Percentiles rank a stretch among this genome's conserved stretches.
Conservation (phyloP, 371 early-diverging fungal species). For the Blakeslea trispora region DNA sequence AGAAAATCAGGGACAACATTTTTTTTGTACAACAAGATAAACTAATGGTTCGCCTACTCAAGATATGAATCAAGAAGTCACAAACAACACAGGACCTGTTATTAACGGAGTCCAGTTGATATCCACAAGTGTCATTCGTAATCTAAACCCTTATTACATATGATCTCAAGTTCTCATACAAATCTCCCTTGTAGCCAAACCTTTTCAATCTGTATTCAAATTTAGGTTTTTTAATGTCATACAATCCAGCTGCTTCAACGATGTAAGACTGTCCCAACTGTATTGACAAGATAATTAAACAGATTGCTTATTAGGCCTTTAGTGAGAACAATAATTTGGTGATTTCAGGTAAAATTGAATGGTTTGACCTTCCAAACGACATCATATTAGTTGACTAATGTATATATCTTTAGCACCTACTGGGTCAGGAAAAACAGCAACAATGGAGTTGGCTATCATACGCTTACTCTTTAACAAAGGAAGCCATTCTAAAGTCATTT, state of each 20-base stretch:
- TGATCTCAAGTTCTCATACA: too few relatives aligned
- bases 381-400: too few relatives aligned
- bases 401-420: slow-evolving; percentile 68
- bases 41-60: too few relatives aligned
- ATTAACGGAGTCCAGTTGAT: background rate
- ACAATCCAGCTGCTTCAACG: slow-evolving; percentile 64
- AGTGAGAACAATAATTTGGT: slow-evolving; percentile 59
- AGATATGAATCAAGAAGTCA: too few relatives aligned
- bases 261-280: slow-evolving; percentile 31
- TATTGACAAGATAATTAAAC: background rate
- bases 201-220: slow-evolving; percentile 38
- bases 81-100: background rate
- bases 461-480: slow-evolving; percentile 38
- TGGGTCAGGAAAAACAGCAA: slow-evolving; percentile 83
- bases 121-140: background rate
- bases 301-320: slow-evolving; percentile 25
- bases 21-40: too few relatives aligned
- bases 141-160: too few relatives aligned
- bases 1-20: too few relatives aligned
- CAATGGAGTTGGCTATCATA: slow-evolving; percentile 75
- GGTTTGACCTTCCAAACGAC: background rate
- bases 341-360: slow-evolving; percentile 39
- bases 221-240: slow-evolving; percentile 64
- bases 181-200: slow-evolving; percentile 24
- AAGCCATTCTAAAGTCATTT: slow-evolving; percentile 60